A percentile compares a stretch with the other conserved stretches of the same genome.
These are phyloP conservation scores for Neonectria sp. DNA, from an alignment of 2,329 filamentous ascomycete species.

Conservation along the genomic window DNA sequence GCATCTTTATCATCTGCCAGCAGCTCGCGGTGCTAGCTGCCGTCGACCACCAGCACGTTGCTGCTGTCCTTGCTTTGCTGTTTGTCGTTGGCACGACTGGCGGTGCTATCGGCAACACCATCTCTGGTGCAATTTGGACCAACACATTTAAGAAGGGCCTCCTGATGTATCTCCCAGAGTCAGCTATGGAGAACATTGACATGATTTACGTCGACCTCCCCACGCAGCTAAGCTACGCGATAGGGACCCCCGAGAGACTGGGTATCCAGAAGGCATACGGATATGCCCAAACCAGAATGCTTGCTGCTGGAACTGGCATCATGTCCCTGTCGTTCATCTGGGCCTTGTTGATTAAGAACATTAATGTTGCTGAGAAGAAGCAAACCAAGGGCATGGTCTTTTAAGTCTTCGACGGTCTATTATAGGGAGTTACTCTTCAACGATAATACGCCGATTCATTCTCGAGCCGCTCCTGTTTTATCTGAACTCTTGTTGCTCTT, in stretches of 20 bases:
- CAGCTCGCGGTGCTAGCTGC: constrained; percentile 49
- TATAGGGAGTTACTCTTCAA: too few species aligned
- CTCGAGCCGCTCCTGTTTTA: too few species aligned
- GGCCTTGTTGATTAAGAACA: constrained; percentile 63
- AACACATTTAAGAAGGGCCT: constrained; percentile 60
- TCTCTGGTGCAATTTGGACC: constrained; percentile 52
- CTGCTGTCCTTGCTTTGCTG: constrained; percentile 49
- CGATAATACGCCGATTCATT: too few species aligned
- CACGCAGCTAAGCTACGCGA: constrained; percentile 65
- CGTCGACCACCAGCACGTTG: constrained; percentile 52
- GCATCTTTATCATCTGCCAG: constrained; percentile 62
- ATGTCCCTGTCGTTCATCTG: constrained; percentile 54
- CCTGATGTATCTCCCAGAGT: constrained; percentile 63
- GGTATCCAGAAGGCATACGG: constrained; percentile 74
- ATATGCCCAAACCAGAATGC: constrained; percentile 65
- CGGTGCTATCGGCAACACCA: constrained; percentile 47
- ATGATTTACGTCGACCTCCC: constrained; percentile 68
- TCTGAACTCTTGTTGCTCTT: too few species aligned
- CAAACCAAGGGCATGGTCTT: constrained; percentile 68
- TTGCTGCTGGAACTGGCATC: constrained; percentile 54
- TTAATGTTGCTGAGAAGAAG: constrained; percentile 63
- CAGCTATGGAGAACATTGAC: constrained; percentile 53
- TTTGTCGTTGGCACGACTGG: constrained; percentile 48
- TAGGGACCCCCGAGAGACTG: constrained; percentile 59
- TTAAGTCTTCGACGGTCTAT: constrained; percentile 45